Base-by-base conservation (phyloP, 148 eudicot species). In the Rhododendron griersonianum region DNA sequence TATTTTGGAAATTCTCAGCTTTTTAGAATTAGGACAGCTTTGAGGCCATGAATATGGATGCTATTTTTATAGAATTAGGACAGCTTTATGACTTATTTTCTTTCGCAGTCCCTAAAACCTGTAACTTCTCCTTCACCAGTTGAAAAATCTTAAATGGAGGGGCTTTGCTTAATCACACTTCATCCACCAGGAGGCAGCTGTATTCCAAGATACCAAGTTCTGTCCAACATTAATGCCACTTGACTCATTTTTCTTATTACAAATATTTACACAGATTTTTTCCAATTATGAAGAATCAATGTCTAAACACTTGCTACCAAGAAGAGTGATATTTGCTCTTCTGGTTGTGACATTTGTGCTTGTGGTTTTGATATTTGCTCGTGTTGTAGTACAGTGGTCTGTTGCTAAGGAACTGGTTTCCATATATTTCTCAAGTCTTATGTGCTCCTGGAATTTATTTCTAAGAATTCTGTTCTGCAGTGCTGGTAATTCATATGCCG, bases 391-490 rank as follows among this genome's bases (percentile, higher is more conserved):
- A 2, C 23, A 57, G 3, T 57, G 14, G 28, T 9, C 71, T 81
- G 41, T 23, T 45, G 4, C 76, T 82, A 37, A 65, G 85, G 57
- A 45, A 45, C 41, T 35, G 53, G 47, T 83, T 51, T 81, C n/a
- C 11, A 28, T 59, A 25, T 37, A 61, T 5, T 83, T 83, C 59
- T 39, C 7, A 39, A 37, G 15, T 44, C 15, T 67, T 25, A 45
- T 67, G 15, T 67, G 44, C 61, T 35, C 55, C 71, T 79, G 78
- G 11, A 48, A 21, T 47, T 76, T 61, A 81, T 48, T 83, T 84
- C 14, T 83, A 7, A 67, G 16, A 21, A 65, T 85, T 80, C 15
- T 85, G 35, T 74, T 86, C 78, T 91, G 84, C 92, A 92, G 95
- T 87, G 87, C 61, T 87, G 87, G 87, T 77, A 81, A 88, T 87